A percentile compares a stretch with the other conserved stretches of the same genome.
phyloP scores from a whole-genome alignment of 1,284 basidiomycete genomes.

The Inonotus hispidus region DNA sequence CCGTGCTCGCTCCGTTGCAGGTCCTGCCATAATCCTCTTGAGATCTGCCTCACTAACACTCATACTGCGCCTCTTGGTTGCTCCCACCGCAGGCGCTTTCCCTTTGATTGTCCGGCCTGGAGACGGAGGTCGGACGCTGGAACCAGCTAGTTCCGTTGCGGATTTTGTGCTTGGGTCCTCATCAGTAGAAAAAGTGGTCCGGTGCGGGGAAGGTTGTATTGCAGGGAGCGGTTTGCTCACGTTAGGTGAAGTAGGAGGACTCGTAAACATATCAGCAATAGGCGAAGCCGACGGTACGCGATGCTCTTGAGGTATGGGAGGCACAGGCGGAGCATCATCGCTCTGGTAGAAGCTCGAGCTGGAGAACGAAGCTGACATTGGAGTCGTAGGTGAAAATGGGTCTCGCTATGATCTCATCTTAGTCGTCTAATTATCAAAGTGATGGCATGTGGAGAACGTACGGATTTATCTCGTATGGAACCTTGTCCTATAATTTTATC shows the following conservation, averaged over 20 bases:
- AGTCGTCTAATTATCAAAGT: slow-evolving; percentile 1
- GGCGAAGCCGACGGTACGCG: slow-evolving; percentile 37
- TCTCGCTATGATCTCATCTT: slow-evolving; percentile 19
- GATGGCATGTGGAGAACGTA: slow-evolving; percentile 33
- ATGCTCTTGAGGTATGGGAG: slow-evolving; percentile 53
- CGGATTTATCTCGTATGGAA: slow-evolving; percentile 61
- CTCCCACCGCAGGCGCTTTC: slow-evolving; percentile 23
- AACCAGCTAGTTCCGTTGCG: slow-evolving; percentile 43
- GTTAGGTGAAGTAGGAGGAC: slow-evolving; percentile 27
- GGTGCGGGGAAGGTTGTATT: slow-evolving; percentile 33
- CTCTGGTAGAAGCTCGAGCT: slow-evolving; percentile 16
- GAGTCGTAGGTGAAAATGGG: slow-evolving; percentile 14
- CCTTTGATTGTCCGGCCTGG: slow-evolving; percentile 23
- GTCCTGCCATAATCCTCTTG: slow-evolving; percentile 38
- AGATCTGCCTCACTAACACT: slow-evolving; percentile 66
- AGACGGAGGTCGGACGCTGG: slow-evolving; percentile 27
- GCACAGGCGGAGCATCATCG: slow-evolving; percentile 62
- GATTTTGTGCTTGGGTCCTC: slow-evolving; percentile 52
- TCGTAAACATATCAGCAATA: slow-evolving; percentile 48
- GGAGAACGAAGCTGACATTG: slow-evolving; percentile 11
- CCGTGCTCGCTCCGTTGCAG: slow-evolving; percentile 32
- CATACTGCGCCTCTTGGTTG: slow-evolving; percentile 61
- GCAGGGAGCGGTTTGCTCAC: slow-evolving; percentile 57
- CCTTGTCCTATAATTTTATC: slow-evolving; percentile 69
- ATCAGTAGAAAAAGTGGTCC: slow-evolving; percentile 27